Base-by-base conservation (phyloP, 371 early-diverging fungal species). In the Rhizopus delemar region DNA sequence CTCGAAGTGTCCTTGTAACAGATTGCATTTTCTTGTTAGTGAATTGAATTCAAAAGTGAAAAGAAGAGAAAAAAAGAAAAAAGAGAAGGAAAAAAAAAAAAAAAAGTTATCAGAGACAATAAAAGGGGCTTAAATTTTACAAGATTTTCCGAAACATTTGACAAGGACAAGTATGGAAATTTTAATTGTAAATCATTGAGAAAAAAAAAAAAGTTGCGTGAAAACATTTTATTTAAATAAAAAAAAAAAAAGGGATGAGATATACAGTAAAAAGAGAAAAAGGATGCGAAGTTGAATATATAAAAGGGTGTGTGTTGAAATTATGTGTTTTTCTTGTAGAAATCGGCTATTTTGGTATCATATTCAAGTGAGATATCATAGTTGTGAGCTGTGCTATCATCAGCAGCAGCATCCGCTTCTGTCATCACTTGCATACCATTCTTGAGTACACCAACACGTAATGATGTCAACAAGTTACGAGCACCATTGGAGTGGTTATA, bases 401-500 rank as follows among this genome's bases (percentile, higher is more conserved):
- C 33, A 38, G 57, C 62, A n/a, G 57, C 39, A 13, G 59, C 63
- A 55, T 68, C 71, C 15, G 61, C 41, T 51, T 69, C 65, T 7
- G 69, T 68, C 73, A 79, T 80, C n/a, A 79, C 80, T 58, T 81
- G 80, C 59, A 79, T 79, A 62, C 82, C 82, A 48, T 65, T 77
- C 59, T 75, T 69, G 51, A 88, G 73, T 32, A 88, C 86, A 59
- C 87, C 92, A 45, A 88, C 82, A 52, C 92, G 89, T 70, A 90
- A 79, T 39, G 80, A 78, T 32, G 89, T 82, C 67, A 92, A 67
- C 39, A 93, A 69, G 76, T 91, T 91, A 60, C 91, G 86, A 9
- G 93, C 93, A 38, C 88, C 91, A 62, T 91, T 91, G 54, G 87
- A 86, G 69, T 89, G 89, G 71, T 92, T 85, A 71, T 96, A 94